Percentiles rank a stretch among this genome's conserved stretches.
Conservation (phyloP, 164 flowering plant species). For the Aristolochia fimbriata region DNA sequence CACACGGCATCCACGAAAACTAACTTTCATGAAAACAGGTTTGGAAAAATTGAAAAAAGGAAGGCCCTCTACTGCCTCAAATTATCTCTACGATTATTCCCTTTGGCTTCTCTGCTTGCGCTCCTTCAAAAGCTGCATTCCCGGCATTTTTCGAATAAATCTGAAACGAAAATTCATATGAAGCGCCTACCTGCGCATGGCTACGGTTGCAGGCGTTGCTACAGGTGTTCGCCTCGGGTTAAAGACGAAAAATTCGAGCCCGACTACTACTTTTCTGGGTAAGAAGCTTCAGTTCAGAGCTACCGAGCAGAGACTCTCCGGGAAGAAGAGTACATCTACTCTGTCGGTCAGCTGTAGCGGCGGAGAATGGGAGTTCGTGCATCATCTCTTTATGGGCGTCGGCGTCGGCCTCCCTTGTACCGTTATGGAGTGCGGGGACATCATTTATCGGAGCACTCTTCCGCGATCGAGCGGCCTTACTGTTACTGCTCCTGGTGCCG, state of each 20-base stretch:
- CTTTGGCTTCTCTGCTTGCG: no score
- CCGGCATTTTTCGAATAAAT: no score
- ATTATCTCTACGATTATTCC: no score
- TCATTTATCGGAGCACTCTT: constrained; percentile 85
- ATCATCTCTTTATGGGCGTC: constrained; percentile 70
- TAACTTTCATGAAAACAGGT: no score
- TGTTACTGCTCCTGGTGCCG: constrained; percentile 67
- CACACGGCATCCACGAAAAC: no score
- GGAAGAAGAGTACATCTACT: neutral
- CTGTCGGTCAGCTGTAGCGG: neutral
- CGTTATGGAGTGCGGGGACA: constrained; percentile 94
- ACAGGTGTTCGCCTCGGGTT: constrained; percentile 3
- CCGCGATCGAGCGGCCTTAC: constrained; percentile 66
- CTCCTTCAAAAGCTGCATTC: no score
- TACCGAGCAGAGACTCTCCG: neutral
- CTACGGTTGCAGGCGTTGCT: constrained; percentile 7
- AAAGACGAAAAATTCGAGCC: neutral
- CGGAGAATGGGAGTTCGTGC: constrained; percentile 24
- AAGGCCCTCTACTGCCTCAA: no score
- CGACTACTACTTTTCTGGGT: neutral
- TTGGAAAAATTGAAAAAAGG: no score
- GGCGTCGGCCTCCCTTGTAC: constrained; percentile 98
- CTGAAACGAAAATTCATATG: no score
- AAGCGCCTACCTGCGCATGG: no score
- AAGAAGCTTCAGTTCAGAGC: constrained; percentile 4